phyloP scores from a whole-genome alignment of 2,329 filamentous ascomycete species.

The Furcasterigmium furcatum region DNA sequence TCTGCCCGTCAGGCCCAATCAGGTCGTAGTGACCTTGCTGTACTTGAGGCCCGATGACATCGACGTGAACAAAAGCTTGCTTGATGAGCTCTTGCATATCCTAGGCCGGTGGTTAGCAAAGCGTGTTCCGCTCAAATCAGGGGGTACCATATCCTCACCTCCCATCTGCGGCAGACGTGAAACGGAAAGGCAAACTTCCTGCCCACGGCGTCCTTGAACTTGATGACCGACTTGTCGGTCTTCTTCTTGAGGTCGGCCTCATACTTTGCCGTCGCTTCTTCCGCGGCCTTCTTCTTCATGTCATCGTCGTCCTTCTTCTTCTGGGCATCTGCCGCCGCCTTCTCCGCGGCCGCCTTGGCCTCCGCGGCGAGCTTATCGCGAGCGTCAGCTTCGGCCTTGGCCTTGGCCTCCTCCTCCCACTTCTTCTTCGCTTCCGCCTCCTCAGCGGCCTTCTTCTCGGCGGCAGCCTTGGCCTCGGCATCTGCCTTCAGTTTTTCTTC shows the following conservation, averaged over 20 bases:
- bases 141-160: too few relatives aligned
- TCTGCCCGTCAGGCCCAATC: slow-evolving; percentile 74
- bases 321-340: slow-evolving; percentile 34
- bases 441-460: slow-evolving; percentile 24
- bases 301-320: slow-evolving; percentile 49
- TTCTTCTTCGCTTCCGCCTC: slow-evolving; percentile 18
- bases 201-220: slow-evolving; percentile 88
- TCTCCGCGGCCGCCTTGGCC: slow-evolving; percentile 28
- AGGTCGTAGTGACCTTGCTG: slow-evolving; percentile 78
- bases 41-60: slow-evolving; percentile 72
- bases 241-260: slow-evolving; percentile 45
- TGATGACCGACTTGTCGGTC: slow-evolving; percentile 67
- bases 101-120: slow-evolving; percentile 37
- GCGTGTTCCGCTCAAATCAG: slow-evolving; percentile 21
- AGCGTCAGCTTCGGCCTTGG: slow-evolving; percentile 34
- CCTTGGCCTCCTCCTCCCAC: slow-evolving; percentile 22
- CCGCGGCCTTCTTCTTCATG: slow-evolving; percentile 52
- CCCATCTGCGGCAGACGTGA: slow-evolving; percentile 79
- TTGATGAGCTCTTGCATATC: slow-evolving; percentile 85
- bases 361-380: slow-evolving; percentile 36
- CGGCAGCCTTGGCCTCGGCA: slow-evolving; percentile 26
- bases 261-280: slow-evolving; percentile 48
- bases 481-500: slow-evolving; percentile 25
- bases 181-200: slow-evolving; percentile 92
- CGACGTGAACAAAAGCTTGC: slow-evolving; percentile 78